Evolutionary conservation across 352 stramenopile genomes (phyloP).

Genomic region (Pythium brachiatum): DNA sequence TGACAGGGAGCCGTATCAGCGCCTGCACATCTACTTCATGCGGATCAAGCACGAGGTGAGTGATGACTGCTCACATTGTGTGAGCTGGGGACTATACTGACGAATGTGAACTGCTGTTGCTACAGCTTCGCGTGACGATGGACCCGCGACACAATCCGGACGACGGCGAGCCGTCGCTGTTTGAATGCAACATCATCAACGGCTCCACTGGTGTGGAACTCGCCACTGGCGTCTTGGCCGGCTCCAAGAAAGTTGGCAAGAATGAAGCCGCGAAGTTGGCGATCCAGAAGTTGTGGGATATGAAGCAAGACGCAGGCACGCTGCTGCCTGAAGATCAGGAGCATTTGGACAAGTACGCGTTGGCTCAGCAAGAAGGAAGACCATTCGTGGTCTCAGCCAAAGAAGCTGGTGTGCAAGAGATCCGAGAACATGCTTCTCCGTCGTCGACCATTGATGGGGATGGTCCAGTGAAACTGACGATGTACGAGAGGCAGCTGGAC

Average conservation of each 20-base stretch:
- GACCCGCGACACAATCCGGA: slow-evolving; percentile 42
- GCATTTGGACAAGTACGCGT: slow-evolving; percentile 55
- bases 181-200: slow-evolving; percentile 56
- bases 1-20: slow-evolving; percentile 43
- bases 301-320: slow-evolving; percentile 61
- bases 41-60: slow-evolving; percentile 56
- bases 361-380: slow-evolving; percentile 39
- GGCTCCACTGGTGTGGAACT: slow-evolving; percentile 36
- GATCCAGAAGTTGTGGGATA: slow-evolving; percentile 74
- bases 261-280: slow-evolving; percentile 58
- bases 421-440: slow-evolving; percentile 22
- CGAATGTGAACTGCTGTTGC: not conserved
- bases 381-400: not conserved
- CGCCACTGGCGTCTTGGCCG: slow-evolving; percentile 45
- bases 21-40: slow-evolving; percentile 63
- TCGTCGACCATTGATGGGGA: slow-evolving; percentile 47
- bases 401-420: not conserved
- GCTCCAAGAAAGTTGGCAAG: slow-evolving; percentile 71
- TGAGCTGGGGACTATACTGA: not conserved
- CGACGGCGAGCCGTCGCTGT: slow-evolving; percentile 53
- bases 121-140: slow-evolving; percentile 48
- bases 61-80: not conserved
- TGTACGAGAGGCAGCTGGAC: slow-evolving; percentile 43
- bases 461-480: slow-evolving; percentile 30
- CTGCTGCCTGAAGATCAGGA: slow-evolving; percentile 49